Percentiles rank a stretch among this genome's conserved stretches.
Conservation (phyloP, 1,284 basidiomycete species). For the Amylostereum areolatum region DNA sequence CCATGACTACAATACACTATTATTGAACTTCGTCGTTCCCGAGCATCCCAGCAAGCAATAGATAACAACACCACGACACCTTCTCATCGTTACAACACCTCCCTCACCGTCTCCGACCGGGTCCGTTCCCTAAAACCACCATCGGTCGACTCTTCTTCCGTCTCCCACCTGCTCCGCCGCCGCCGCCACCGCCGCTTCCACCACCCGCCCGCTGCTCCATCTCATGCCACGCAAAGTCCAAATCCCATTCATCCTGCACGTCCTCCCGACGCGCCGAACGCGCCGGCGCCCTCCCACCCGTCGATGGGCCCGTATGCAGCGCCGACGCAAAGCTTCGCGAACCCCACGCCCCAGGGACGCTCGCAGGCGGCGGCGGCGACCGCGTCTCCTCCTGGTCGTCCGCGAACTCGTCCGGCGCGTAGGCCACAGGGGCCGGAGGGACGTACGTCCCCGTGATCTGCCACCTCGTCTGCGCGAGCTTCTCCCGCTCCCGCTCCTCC, state of each 20-base stretch:
- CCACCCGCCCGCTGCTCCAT: slow-evolving; percentile 51
- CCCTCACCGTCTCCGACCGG: slow-evolving; percentile 28
- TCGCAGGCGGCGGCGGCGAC: slow-evolving; percentile 17
- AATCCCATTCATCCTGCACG: slow-evolving; percentile 64
- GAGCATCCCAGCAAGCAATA: background rate
- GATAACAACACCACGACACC: background rate
- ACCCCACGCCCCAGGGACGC: slow-evolving; percentile 64
- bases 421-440: slow-evolving; percentile 10
- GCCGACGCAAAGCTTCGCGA: slow-evolving; percentile 73
- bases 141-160: slow-evolving; percentile 61
- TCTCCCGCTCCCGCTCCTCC: slow-evolving; percentile 70
- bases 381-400: slow-evolving; percentile 17
- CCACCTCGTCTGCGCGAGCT: slow-evolving; percentile 22
- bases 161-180: slow-evolving; percentile 23
- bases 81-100: background rate
- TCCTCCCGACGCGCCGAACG: slow-evolving; percentile 20
- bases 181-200: slow-evolving; percentile 30
- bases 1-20: too few relatives aligned
- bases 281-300: slow-evolving; percentile 14
- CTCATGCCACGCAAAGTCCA: slow-evolving; percentile 79
- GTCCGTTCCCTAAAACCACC: slow-evolving; percentile 60
- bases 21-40: background rate
- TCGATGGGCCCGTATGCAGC: slow-evolving; percentile 37
- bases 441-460: slow-evolving; percentile 11
- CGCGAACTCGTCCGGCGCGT: slow-evolving; percentile 19